Evolutionary conservation across 1,284 basidiomycete genomes (phyloP).

Genomic region (Melampsora occidentalis): DNA sequence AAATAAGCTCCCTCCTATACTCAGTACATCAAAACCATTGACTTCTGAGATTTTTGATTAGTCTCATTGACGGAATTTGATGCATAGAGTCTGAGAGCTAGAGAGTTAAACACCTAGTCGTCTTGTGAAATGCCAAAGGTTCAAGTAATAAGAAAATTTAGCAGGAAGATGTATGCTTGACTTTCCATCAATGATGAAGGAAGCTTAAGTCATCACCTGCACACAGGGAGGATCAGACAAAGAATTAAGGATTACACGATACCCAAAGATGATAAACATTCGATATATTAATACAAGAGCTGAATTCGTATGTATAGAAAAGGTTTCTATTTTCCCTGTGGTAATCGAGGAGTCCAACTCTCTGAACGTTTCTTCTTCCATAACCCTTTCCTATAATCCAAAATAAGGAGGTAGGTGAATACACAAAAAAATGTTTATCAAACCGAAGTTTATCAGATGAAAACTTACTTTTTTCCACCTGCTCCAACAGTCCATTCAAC

Average conservation of each 20-base stretch:
- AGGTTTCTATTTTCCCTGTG: neutral
- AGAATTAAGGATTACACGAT: neutral
- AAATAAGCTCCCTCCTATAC: too few species aligned
- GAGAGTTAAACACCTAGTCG: too few species aligned
- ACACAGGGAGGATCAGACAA: too few species aligned
- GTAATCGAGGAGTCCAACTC: slow-evolving; percentile 24
- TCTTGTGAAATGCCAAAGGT: too few species aligned
- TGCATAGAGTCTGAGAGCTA: too few species aligned
- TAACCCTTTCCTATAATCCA: neutral
- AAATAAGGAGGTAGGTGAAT: neutral
- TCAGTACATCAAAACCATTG: too few species aligned
- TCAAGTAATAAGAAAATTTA: too few species aligned
- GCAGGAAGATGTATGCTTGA: too few species aligned
- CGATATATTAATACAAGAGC: neutral
- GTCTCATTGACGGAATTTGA: too few species aligned
- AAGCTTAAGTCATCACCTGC: too few species aligned
- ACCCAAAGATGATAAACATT: neutral
- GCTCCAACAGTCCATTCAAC: slow-evolving; percentile 26
- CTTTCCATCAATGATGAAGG: too few species aligned
- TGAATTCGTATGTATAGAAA: neutral
- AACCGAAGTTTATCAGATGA: neutral
- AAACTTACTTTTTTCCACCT: slow-evolving; percentile 27
- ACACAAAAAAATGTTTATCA: neutral
- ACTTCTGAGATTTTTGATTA: too few species aligned
- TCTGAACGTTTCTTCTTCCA: slow-evolving; percentile 40